These are phyloP conservation scores for Candolleomyces efflorescens DNA, from an alignment of 768 basidiomycete species.

Conservation along the genomic window DNA sequence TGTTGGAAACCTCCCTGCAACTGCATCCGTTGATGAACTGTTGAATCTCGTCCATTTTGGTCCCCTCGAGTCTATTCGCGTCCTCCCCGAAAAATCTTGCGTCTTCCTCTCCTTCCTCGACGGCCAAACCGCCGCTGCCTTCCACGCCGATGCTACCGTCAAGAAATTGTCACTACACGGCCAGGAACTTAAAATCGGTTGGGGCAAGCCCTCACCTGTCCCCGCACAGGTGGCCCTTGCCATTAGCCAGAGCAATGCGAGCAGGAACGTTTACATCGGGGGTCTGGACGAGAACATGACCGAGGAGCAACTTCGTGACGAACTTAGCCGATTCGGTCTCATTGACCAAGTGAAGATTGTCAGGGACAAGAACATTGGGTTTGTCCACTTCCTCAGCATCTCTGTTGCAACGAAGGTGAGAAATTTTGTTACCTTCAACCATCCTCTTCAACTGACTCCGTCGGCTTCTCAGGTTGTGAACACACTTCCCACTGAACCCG, in stretches of 20 bases:
- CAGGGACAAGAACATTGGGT: slow-evolving; percentile 97
- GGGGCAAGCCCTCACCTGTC: slow-evolving; percentile 93
- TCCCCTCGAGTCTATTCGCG: slow-evolving; percentile 90
- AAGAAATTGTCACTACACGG: slow-evolving; percentile 92
- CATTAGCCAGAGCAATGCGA: slow-evolving; percentile 89
- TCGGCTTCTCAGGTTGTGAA: slow-evolving; percentile 70
- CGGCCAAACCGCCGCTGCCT: slow-evolving; percentile 86
- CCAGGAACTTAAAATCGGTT: slow-evolving; percentile 97
- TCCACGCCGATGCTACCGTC: slow-evolving; percentile 95
- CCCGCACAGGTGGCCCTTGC: slow-evolving; percentile 83
- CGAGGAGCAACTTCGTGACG: slow-evolving; percentile 89
- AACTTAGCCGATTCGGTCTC: slow-evolving; percentile 86
- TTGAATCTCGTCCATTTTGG: slow-evolving; percentile 98
- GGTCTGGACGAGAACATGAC: slow-evolving; percentile 87
- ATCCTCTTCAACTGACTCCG: slow-evolving; percentile 2
- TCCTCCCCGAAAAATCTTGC: slow-evolving; percentile 95
- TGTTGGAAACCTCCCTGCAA: slow-evolving; percentile 92
- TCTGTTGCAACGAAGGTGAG: slow-evolving; percentile 89
- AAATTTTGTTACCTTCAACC: slow-evolving; percentile 9
- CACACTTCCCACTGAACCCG: slow-evolving; percentile 85
- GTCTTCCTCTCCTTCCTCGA: slow-evolving; percentile 99
- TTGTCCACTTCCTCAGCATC: slow-evolving; percentile 97
- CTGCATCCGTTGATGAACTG: slow-evolving; percentile 95
- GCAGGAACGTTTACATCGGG: slow-evolving; percentile 94
- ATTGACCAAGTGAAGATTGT: slow-evolving; percentile 99